Base-by-base conservation (phyloP, 768 basidiomycete species). In the Lanmaoa pseudosensibilis region DNA sequence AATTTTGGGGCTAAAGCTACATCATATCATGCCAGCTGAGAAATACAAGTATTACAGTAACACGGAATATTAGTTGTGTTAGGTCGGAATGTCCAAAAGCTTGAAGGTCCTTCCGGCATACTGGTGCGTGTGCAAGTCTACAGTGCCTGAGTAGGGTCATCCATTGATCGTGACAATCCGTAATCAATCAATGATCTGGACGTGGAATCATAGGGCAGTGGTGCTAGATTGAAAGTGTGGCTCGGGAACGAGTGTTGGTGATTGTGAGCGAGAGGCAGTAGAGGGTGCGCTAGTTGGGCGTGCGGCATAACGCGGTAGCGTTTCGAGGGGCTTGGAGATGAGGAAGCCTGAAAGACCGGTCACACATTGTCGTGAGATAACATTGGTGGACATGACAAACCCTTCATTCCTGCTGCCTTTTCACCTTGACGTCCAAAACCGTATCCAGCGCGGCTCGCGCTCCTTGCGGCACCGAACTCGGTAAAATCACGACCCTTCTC, bases 361-460 rank as follows among this genome's bases (percentile, higher is more conserved):
- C 7, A 30, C 5, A 30, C 41, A 64, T 39, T 51, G 19, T 43
- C 16, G 25, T 25, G 44, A 23, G 12, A 48, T 32, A 25, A 44
- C 27, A 64, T 38, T 40, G 58, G 32, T 18, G 47, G 21, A 54
- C 1, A 46, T 6, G 37, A 56, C 70, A 33, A 54, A 73, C 88
- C 88, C 65, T 76, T 83, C 63, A 83, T 70, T 10, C 77, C 84
- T 11, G 87, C 88, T 50, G 81, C 80, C 72, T 87, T 88, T 73
- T 92, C 87, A 5, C 84, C 90, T 63, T 88, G 87, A 56, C 85
- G 79, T 38, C 90, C 90, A 63, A 93, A 93, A n/a, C 90, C 89
- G 59, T 84, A 82, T 12, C 86, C 83, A 50, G 77, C 73, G 65
- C 80, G 82, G 58, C 61, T 72, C 25, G 18, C 57, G 55, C 58